Conservation (phyloP, 352 stramenopile species). For the Albugo laibachii region DNA sequence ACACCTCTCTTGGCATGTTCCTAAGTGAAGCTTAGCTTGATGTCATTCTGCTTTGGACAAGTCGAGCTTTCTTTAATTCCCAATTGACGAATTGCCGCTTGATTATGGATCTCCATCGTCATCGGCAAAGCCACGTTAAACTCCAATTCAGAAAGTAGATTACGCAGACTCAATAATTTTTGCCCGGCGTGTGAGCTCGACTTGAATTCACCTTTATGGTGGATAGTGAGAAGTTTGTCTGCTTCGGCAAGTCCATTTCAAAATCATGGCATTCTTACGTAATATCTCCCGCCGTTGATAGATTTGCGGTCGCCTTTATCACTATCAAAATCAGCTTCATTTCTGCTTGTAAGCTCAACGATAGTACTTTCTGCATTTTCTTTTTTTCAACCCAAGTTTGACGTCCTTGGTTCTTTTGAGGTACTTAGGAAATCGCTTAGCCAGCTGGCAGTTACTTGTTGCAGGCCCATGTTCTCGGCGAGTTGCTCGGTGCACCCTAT, state of each 20-base stretch:
- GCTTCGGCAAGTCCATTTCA: slow-evolving; percentile 8
- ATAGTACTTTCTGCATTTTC: not conserved
- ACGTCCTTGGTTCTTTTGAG: slow-evolving; percentile 7
- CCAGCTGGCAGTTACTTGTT: slow-evolving; percentile 3
- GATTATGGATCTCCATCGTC: slow-evolving; percentile 1
- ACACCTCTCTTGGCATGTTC: not conserved
- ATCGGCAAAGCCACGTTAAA: not conserved
- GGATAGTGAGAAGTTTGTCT: slow-evolving; percentile 3
- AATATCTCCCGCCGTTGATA: slow-evolving; percentile 4
- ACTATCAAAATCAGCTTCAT: slow-evolving; percentile 9
- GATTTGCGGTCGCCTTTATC: slow-evolving; percentile 11
- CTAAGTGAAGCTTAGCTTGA: not conserved
- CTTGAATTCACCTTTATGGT: slow-evolving; percentile 11
- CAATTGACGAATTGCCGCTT: not conserved
- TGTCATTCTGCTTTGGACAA: not conserved
- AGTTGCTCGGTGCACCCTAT: slow-evolving; percentile 9
- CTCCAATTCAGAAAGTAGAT: slow-evolving; percentile 5
- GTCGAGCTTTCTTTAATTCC: not conserved
- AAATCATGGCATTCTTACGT: slow-evolving; percentile 6
- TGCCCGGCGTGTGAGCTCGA: not conserved
- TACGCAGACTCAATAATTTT: slow-evolving; percentile 4
- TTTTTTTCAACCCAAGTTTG: slow-evolving; percentile 2
- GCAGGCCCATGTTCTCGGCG: slow-evolving; percentile 4
- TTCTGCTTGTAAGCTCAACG: slow-evolving; percentile 4
- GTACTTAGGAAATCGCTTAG: slow-evolving; percentile 11